Evolutionary conservation across 768 basidiomycete species (phyloP).

Genomic region (Termitomyces sp.): DNA sequence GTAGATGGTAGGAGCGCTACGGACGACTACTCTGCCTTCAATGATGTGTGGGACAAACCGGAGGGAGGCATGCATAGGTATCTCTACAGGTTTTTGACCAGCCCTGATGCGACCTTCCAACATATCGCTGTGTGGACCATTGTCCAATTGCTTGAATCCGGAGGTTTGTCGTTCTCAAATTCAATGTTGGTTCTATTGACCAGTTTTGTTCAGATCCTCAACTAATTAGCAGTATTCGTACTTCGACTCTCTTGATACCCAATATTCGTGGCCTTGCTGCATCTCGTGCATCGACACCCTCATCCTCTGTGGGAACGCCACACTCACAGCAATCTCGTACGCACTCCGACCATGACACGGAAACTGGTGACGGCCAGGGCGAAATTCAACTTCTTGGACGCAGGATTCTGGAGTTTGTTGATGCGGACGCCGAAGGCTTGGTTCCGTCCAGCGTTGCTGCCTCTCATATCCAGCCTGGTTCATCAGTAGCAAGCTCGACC

Average conservation of each 20-base stretch:
- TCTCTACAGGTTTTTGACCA: constrained; percentile 88
- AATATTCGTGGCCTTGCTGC: constrained; percentile 81
- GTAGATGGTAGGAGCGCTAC: constrained; percentile 70
- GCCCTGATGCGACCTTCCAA: constrained; percentile 95
- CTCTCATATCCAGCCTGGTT: constrained; percentile 66
- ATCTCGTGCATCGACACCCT: constrained; percentile 62
- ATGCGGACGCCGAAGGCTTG: constrained; percentile 59
- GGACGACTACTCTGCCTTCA: constrained; percentile 96
- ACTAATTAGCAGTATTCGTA: constrained; percentile 85
- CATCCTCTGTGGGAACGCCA: constrained; percentile 72
- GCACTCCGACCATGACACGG: constrained; percentile 78
- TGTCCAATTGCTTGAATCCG: constrained; percentile 95
- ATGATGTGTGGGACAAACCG: constrained; percentile 96
- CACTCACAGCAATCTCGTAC: constrained; percentile 61
- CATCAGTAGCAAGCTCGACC: constrained; percentile 58
- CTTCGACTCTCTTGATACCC: constrained; percentile 72
- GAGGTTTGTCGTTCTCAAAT: constrained; percentile 41
- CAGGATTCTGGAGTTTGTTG: constrained; percentile 83
- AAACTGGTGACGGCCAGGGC: constrained; percentile 81
- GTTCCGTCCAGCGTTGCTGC: constrained; percentile 55
- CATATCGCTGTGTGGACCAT: constrained; percentile 99
- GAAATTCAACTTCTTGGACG: constrained; percentile 86
- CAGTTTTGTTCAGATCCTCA: constrained; percentile 58
- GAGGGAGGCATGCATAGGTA: constrained; percentile 97
- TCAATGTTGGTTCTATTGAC: background rate